phyloP scores from a whole-genome alignment of 768 basidiomycete genomes.

The Podaxis carcinomalis region DNA sequence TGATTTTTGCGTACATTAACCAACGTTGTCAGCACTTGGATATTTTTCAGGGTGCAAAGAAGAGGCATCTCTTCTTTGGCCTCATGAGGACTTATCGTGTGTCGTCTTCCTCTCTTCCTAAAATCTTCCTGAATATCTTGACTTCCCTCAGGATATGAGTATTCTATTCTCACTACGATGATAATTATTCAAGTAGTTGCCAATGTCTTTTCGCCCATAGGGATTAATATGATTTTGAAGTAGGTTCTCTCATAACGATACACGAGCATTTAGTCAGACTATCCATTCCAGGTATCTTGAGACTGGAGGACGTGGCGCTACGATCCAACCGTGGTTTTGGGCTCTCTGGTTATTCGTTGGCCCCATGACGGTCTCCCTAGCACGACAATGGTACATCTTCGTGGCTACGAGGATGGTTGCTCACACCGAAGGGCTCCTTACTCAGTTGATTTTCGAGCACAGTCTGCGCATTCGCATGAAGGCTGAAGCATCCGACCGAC shows the following conservation, averaged over 20 bases:
- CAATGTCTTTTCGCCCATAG: slow-evolving; percentile 34
- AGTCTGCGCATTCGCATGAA: slow-evolving; percentile 57
- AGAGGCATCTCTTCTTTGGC: slow-evolving; percentile 42
- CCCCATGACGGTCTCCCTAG: slow-evolving; percentile 14
- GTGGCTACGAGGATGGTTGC: slow-evolving; percentile 43
- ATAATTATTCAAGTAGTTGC: slow-evolving; percentile 23
- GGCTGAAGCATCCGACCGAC: slow-evolving; percentile 26
- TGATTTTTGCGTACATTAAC: background rate
- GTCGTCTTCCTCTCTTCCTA: slow-evolving; percentile 1
- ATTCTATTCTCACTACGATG: slow-evolving; percentile 24
- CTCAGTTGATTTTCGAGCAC: slow-evolving; percentile 37
- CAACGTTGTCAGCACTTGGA: slow-evolving; percentile 30
- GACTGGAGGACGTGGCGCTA: slow-evolving; percentile 12
- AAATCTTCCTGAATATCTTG: background rate
- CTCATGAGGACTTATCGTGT: slow-evolving; percentile 34
- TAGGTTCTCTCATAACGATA: slow-evolving; percentile 15
- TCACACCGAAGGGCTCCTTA: slow-evolving; percentile 40
- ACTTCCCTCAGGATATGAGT: slow-evolving; percentile 23
- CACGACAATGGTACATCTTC: slow-evolving; percentile 29
- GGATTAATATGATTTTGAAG: slow-evolving; percentile 37
- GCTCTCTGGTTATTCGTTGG: slow-evolving; percentile 11
- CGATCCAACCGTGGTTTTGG: slow-evolving; percentile 17
- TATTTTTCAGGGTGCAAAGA: slow-evolving; percentile 32
- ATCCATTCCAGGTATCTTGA: slow-evolving; percentile 19
- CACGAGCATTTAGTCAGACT: background rate